Percentiles rank a stretch among this genome's conserved stretches.
Evolutionary conservation across 2,329 filamentous ascomycete species (phyloP).

Genomic region (Biscogniauxia sp.): DNA sequence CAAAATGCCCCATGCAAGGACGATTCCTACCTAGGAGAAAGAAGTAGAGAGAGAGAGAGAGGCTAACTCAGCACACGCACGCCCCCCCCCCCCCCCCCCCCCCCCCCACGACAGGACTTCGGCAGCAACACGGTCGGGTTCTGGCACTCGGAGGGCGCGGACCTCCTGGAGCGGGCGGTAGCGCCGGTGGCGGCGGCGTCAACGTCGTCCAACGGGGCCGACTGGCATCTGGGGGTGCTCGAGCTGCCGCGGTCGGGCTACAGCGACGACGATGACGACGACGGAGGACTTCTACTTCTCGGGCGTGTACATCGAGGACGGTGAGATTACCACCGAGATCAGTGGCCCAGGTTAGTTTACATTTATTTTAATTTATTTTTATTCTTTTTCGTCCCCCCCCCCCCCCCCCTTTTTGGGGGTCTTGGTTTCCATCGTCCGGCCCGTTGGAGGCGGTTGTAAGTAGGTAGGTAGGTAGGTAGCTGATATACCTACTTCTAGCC

Average conservation of each 20-base stretch:
- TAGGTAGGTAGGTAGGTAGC: too few species aligned
- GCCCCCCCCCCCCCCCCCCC: too few species aligned
- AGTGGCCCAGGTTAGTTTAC: constrained; percentile 26
- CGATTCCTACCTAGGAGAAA: too few species aligned
- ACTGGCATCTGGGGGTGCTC: constrained; percentile 72
- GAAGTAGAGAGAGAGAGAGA: too few species aligned
- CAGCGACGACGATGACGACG: constrained; percentile 45
- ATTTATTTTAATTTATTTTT: background rate
- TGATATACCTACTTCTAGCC: too few species aligned
- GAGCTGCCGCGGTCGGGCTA: constrained; percentile 60
- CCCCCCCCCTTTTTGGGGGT: too few species aligned
- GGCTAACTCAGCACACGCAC: background rate
- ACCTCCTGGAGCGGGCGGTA: constrained; percentile 57
- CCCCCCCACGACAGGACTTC: constrained; percentile 56
- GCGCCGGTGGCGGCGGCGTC: constrained; percentile 56
- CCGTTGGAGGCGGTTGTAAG: too few species aligned
- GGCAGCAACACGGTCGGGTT: constrained; percentile 58
- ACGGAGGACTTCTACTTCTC: constrained; percentile 71
- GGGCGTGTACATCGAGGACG: constrained; percentile 68
- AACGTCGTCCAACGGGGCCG: constrained; percentile 64
- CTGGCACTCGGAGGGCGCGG: constrained; percentile 66
- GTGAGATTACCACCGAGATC: constrained; percentile 38
- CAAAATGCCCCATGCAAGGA: too few species aligned
- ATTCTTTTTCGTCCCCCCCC: too few species aligned
- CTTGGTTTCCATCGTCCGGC: too few species aligned